A percentile compares a stretch with the other conserved stretches of the same genome.
phyloP scores from a whole-genome alignment of 306 rosid genomes.

The Erythrophleum fordii region DNA sequence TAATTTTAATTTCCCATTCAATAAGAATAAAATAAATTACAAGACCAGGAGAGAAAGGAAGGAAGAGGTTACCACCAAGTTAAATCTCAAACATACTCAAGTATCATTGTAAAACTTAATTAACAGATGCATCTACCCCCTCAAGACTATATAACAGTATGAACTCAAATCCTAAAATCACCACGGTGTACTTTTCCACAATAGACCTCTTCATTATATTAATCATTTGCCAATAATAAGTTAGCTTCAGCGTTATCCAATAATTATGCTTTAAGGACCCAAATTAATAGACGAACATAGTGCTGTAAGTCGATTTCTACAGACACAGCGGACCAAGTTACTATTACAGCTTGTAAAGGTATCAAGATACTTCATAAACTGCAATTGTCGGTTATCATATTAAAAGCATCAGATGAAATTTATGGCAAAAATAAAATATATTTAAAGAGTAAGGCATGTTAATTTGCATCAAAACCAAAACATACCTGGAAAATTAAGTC shows the following conservation, averaged over 20 bases:
- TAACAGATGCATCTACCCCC: too few relatives aligned
- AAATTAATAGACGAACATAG: not conserved
- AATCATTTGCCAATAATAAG: not conserved
- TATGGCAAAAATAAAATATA: not conserved
- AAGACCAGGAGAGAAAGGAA: not conserved
- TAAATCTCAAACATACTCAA: too few relatives aligned
- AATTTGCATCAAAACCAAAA: slow-evolving; percentile 3
- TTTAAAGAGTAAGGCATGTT: not conserved
- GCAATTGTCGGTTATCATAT: not conserved
- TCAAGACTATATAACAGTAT: too few relatives aligned
- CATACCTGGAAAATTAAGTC: slow-evolving; percentile 89
- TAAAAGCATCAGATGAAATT: slow-evolving; percentile 6
- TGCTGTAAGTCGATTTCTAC: not conserved
- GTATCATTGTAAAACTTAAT: not conserved
- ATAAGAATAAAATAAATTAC: not conserved
- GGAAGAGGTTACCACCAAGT: too few relatives aligned
- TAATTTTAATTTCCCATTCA: not conserved
- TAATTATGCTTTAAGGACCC: not conserved
- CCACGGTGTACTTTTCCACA: not conserved
- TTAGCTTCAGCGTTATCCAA: not conserved
- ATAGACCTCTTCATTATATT: not conserved
- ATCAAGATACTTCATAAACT: not conserved
- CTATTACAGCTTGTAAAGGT: not conserved
- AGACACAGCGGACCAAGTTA: not conserved
- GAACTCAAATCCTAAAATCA: not conserved